phyloP scores from a whole-genome alignment of 257 asterid genomes.

The Gynochthodes officinalis region DNA sequence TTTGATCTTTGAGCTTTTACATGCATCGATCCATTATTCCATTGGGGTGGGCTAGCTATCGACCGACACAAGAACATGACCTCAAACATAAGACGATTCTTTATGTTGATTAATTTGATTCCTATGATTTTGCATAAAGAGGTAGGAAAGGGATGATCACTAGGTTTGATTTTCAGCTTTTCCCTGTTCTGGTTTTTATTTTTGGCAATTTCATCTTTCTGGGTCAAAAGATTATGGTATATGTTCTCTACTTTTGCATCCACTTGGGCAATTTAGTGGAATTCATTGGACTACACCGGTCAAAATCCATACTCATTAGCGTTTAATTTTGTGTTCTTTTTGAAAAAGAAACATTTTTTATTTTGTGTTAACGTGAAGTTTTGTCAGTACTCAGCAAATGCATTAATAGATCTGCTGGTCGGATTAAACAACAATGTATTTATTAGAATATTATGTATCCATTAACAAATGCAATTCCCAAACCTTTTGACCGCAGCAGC shows the following conservation, averaged over 20 bases:
- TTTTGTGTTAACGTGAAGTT: too few relatives aligned
- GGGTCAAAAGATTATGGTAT: slow-evolving; percentile 9
- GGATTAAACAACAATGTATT: too few relatives aligned
- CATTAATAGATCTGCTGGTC: too few relatives aligned
- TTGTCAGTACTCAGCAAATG: too few relatives aligned
- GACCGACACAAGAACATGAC: not conserved
- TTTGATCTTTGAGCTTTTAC: not conserved
- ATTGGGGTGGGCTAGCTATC: too few relatives aligned
- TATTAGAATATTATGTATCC: too few relatives aligned
- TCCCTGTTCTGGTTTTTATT: not conserved
- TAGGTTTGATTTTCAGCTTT: not conserved
- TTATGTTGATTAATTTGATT: slow-evolving; percentile 6
- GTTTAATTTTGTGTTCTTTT: too few relatives aligned
- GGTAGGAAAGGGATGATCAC: slow-evolving; percentile 16
- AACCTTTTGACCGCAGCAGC: too few relatives aligned
- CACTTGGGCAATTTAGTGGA: not conserved
- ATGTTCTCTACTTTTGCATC: not conserved
- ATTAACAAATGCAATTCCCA: too few relatives aligned
- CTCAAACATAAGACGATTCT: not conserved
- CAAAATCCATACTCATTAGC: too few relatives aligned
- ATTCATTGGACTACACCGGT: not conserved
- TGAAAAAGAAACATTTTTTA: too few relatives aligned
- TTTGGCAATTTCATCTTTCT: not conserved
- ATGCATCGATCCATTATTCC: too few relatives aligned
- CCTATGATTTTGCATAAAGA: slow-evolving; percentile 14